Evolutionary conservation across 2,329 filamentous ascomycete genomes (phyloP).

Genomic region (Apiospora arundinis): DNA sequence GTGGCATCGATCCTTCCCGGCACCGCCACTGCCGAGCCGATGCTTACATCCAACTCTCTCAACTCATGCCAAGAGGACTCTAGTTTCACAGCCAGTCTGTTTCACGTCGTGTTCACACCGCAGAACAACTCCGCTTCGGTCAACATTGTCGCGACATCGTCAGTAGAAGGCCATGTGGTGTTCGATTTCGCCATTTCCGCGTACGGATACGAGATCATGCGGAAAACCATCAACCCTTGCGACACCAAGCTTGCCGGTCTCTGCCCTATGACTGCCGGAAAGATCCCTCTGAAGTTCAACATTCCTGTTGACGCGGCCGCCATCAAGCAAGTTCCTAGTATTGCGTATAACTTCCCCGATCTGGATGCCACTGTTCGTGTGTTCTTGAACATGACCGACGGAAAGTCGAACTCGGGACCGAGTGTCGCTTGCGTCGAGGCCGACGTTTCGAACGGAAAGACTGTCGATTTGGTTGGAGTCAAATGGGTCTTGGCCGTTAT

Average conservation of each 20-base stretch:
- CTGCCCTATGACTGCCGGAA: conserved; percentile 89
- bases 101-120: conserved; percentile 83
- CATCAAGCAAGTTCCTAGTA: conserved; percentile 70
- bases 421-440: conserved; percentile 82
- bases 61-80: conserved; percentile 85
- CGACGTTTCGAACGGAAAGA: conserved; percentile 81
- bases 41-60: conserved; percentile 83
- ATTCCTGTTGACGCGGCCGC: conserved; percentile 61
- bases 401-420: conserved; percentile 43
- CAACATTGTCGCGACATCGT: conserved; percentile 80
- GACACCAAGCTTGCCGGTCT: conserved; percentile 71
- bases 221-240: conserved; percentile 77
- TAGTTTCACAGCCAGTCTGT: conserved; percentile 84
- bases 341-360: conserved; percentile 84
- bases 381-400: conserved; percentile 69
- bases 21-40: conserved; percentile 61
- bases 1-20: conserved; percentile 52
- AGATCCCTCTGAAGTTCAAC: conserved; percentile 77
- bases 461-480: conserved; percentile 79
- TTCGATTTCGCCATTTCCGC: conserved; percentile 80
- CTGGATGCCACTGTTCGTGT: conserved; percentile 80
- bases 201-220: conserved; percentile 80
- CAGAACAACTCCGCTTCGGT: conserved; percentile 75
- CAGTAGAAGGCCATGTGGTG: conserved; percentile 80
- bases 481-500: conserved; percentile 83